phyloP scores from a whole-genome alignment of 2,329 filamentous ascomycete genomes.

The Bipolaris sorokiniana region DNA sequence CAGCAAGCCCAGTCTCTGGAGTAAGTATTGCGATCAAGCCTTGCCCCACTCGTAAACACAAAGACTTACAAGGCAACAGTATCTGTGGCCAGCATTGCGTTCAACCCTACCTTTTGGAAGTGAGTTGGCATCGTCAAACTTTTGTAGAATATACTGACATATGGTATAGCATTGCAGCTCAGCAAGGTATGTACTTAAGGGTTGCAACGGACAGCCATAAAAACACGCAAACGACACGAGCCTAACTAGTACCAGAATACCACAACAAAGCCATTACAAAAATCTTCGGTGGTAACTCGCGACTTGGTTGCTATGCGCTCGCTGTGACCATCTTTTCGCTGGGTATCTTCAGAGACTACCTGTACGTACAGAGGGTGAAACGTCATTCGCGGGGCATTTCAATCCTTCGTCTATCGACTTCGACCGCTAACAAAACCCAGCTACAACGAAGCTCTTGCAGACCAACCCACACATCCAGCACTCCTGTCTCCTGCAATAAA shows the following conservation, averaged over 20 bases:
- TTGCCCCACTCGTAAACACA: conserved; percentile 3
- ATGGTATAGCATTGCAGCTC: conserved; percentile 73
- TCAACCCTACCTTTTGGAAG: conserved; percentile 99
- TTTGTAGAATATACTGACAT: conserved; percentile 5
- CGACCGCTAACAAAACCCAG: conserved; percentile 53
- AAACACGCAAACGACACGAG: background rate
- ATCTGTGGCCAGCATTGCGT: conserved; percentile 79
- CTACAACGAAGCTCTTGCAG: conserved; percentile 81
- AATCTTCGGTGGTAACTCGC: conserved; percentile 78
- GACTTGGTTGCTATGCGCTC: conserved; percentile 85
- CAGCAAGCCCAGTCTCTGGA: conserved; percentile 55
- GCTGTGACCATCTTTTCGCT: conserved; percentile 89
- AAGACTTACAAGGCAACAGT: conserved; percentile 59
- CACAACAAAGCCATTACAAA: conserved; percentile 87
- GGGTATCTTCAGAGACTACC: conserved; percentile 80
- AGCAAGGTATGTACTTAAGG: conserved; percentile 67
- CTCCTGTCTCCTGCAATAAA: conserved; percentile 67
- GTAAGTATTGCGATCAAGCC: conserved; percentile 42
- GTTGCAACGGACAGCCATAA: conserved; percentile 5
- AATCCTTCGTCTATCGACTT: background rate
- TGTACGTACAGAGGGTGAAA: conserved; percentile 43
- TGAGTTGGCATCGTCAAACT: conserved; percentile 52
- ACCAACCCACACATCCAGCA: conserved; percentile 75
- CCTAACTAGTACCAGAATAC: conserved; percentile 70
- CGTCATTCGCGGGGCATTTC: background rate